Evolutionary conservation across 176 grass and related monocot species (phyloP).

Genomic region (Aegilops longissima): DNA sequence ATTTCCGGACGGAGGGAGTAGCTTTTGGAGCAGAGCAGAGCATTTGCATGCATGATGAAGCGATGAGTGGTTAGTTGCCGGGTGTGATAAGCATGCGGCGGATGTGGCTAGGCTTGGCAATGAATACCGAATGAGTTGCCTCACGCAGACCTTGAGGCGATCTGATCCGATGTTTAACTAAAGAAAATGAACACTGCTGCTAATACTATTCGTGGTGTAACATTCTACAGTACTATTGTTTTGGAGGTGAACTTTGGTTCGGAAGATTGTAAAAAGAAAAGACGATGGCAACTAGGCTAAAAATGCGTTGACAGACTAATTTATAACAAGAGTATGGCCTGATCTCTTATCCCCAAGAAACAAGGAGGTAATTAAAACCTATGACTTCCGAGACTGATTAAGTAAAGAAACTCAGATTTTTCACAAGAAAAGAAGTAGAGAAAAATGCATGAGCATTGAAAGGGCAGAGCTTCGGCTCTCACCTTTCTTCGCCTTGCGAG

Average conservation of each 20-base stretch:
- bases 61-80: conserved; percentile 24
- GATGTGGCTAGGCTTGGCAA: neutral
- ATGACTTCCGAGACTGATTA: neutral
- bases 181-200: neutral
- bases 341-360: conserved; percentile 1
- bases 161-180: neutral
- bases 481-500: conserved; percentile 65
- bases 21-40: conserved; percentile 15
- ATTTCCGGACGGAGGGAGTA: neutral
- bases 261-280: conserved; percentile 18
- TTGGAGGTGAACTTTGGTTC: neutral
- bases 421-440: neutral
- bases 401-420: too few species aligned
- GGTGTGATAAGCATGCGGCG: conserved; percentile 31
- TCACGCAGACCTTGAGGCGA: conserved; percentile 23
- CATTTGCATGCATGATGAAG: conserved; percentile 25
- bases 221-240: neutral
- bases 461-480: neutral
- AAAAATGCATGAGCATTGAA: neutral
- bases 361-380: neutral
- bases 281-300: neutral
- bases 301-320: conserved; percentile 8
- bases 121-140: neutral
- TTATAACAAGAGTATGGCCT: neutral
- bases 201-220: neutral